Base-by-base conservation (phyloP, 2,329 filamentous ascomycete species). In the Colletotrichum graminicola region DNA sequence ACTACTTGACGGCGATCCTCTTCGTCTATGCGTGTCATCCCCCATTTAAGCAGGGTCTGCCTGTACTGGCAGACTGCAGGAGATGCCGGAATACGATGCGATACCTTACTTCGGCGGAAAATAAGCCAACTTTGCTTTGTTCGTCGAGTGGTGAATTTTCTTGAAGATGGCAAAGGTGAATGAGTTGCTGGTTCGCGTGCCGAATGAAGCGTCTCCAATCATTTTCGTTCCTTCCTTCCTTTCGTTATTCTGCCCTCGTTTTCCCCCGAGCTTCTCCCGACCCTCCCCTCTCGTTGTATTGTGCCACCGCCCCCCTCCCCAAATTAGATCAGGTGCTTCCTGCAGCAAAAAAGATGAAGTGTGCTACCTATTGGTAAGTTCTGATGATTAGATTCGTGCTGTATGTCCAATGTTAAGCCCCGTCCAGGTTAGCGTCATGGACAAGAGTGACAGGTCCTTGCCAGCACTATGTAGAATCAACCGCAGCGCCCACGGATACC, bases 311-410 rank as follows among this genome's bases (percentile, higher is more conserved):
- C 39, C 39, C 7, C 8, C 18, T 10, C 56, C 56, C 54, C 29
- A 29, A 29, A 45, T 70, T 56, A 32, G 41, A 67, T 67, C 63
- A 49, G 47, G 34, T 67, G 67, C 43, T 71, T 56, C 63, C 51
- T 49, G n/a, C n/a, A 62, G n/a, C 32, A 16, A 45, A 36, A 36
- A 59, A 32, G 8, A 21, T 18, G 11, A 36, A 18, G 2, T 29
- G 56, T 59, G n/a, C n/a, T 34, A 14, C 18, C n/a, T 34, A 14
- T 26, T 55, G 52, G 29, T n/a, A 11, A 11, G 29, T 8, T 36
- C 32, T 23, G 5, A 14, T 55, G 8, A n/a, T 55, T 21, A 5
- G 34, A 18, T 14, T 45, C 54, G n/a, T 36, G 45, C 61, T 51
- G 51, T 62, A 67, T 62, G 32, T 62, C 10, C 26, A 45, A 23